A percentile compares a stretch with the other conserved stretches of the same genome.
These are phyloP conservation scores for Lodderomyces parapsilosis DNA, from an alignment of 1,139 yeast species.

Conservation along the genomic window DNA sequence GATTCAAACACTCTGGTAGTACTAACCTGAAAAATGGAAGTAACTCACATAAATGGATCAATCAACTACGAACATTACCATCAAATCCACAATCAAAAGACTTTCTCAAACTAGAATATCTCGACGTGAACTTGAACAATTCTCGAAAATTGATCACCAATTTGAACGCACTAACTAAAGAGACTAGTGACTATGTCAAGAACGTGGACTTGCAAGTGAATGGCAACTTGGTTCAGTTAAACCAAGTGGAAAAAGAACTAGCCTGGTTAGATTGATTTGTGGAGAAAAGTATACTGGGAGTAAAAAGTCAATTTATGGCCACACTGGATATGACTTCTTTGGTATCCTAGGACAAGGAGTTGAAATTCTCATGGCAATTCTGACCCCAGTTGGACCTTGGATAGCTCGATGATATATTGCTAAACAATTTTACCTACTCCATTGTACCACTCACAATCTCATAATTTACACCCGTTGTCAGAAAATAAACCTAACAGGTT, in stretches of 20 bases:
- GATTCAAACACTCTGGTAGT: too few species aligned
- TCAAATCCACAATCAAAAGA: slow-evolving; percentile 39
- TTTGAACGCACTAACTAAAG: slow-evolving; percentile 24
- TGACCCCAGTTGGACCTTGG: too few species aligned
- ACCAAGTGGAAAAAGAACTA: slow-evolving; percentile 25
- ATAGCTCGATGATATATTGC: too few species aligned
- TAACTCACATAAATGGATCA: slow-evolving; percentile 27
- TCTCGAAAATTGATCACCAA: slow-evolving; percentile 39
- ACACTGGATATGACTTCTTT: too few species aligned
- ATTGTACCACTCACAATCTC: too few species aligned
- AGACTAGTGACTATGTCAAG: slow-evolving; percentile 20
- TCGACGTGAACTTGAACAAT: slow-evolving; percentile 46
- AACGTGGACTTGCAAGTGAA: slow-evolving; percentile 24
- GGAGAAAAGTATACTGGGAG: too few species aligned
- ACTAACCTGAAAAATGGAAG: not conserved
- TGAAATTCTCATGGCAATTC: too few species aligned
- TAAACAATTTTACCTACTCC: too few species aligned
- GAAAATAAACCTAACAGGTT: too few species aligned
- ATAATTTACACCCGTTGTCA: too few species aligned
- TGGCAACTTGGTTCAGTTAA: slow-evolving; percentile 28
- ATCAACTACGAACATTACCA: slow-evolving; percentile 38
- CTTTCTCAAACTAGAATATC: slow-evolving; percentile 40
- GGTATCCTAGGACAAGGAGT: too few species aligned
- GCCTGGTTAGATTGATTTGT: slow-evolving; percentile 24
- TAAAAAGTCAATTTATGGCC: too few species aligned